These are phyloP conservation scores for Phytophthora macrochlamydospora DNA, from an alignment of 352 stramenopile genomes.

Conservation along the genomic window DNA sequence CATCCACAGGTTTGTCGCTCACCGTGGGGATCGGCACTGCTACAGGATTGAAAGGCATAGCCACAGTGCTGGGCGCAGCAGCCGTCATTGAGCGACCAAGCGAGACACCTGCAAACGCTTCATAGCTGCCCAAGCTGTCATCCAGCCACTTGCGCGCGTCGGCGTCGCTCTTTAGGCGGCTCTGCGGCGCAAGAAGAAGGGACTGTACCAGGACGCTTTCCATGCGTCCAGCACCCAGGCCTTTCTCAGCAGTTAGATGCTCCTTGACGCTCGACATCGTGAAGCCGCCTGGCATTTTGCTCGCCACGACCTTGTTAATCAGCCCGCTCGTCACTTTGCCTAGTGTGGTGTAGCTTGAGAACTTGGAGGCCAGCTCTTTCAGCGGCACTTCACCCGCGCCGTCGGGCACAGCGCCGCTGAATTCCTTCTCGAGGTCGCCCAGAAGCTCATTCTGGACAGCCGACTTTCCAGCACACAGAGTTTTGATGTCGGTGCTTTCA, in stretches of 20 bases:
- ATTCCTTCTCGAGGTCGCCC: constrained; percentile 89
- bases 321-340: constrained; percentile 70
- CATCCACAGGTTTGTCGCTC: constrained; percentile 63
- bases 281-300: constrained; percentile 88
- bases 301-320: constrained; percentile 76
- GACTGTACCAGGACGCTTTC: constrained; percentile 81
- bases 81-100: constrained; percentile 38
- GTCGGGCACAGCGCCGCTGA: constrained; percentile 68
- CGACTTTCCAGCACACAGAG: constrained; percentile 82
- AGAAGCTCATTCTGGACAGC: constrained; percentile 90
- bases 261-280: constrained; percentile 79
- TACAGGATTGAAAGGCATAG: constrained; percentile 43
- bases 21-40: constrained; percentile 61
- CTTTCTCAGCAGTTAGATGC: constrained; percentile 63
- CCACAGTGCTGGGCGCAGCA: constrained; percentile 31
- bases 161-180: constrained; percentile 71
- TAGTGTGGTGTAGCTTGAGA: constrained; percentile 69
- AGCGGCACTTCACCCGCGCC: constrained; percentile 76
- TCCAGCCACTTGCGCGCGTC: constrained; percentile 87
- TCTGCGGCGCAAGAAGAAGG: constrained; percentile 57
- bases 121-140: constrained; percentile 68
- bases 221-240: constrained; percentile 67
- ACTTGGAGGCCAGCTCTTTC: constrained; percentile 71
- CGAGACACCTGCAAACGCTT: constrained; percentile 72
- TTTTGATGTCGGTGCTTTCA: constrained; percentile 78